A percentile compares a stretch with the other conserved stretches of the same genome.
These are phyloP conservation scores for Brettanomyces bruxellensis DNA, from an alignment of 805 yeast species.

Conservation along the genomic window DNA sequence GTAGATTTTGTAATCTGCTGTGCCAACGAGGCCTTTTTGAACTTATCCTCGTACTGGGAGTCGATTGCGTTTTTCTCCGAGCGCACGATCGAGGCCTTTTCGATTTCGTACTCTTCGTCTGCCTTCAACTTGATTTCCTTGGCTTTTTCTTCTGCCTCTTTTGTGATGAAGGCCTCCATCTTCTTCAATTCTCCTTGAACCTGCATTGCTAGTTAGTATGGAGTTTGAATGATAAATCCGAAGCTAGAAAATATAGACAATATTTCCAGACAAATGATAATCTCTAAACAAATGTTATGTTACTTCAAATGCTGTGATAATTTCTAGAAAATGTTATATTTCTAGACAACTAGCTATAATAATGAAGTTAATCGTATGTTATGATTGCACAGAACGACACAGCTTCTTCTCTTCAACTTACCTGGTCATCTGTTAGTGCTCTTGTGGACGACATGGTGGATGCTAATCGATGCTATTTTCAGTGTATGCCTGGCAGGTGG, in stretches of 20 bases:
- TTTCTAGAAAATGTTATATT: no score
- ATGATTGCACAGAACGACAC: no score
- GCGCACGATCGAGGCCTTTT: conserved; percentile 90
- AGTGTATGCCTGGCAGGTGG: no score
- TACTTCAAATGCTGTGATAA: no score
- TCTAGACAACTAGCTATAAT: no score
- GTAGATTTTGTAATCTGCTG: conserved; percentile 96
- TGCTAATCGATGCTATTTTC: no score
- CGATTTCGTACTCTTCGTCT: conserved; percentile 97
- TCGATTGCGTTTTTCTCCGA: conserved; percentile 87
- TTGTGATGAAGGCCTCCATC: conserved; percentile 97
- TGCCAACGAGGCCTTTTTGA: conserved; percentile 84
- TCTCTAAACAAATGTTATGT: no score
- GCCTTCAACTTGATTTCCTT: conserved; percentile 93
- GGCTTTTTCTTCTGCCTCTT: conserved; percentile 98
- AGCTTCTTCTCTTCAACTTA: conserved; percentile 19
- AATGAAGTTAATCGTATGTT: no score
- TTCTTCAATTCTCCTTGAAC: conserved; percentile 92
- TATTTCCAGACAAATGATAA: no score
- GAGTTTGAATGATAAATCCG: not conserved
- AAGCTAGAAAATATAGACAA: no score
- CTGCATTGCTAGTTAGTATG: conserved; percentile 27
- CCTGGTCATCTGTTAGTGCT: conserved; percentile 40
- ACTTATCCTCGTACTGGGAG: conserved; percentile 63
- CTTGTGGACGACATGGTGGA: conserved; percentile 24